Evolutionary conservation across 2,329 filamentous ascomycete genomes (phyloP).

Genomic region (Epicoccum nigrum): DNA sequence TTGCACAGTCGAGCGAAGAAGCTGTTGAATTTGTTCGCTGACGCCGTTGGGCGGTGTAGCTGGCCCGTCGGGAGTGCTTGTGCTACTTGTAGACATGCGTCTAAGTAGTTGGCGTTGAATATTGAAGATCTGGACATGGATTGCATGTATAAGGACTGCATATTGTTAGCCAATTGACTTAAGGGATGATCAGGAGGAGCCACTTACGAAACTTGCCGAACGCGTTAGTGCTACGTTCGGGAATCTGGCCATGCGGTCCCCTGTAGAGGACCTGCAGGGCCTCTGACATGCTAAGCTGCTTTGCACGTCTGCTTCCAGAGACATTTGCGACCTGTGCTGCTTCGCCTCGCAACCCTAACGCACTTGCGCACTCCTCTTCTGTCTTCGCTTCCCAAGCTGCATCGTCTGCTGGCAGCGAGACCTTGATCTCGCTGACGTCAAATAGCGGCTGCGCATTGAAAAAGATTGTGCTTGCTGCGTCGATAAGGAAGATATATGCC

Average conservation of each 20-base stretch:
- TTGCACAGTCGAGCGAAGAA: constrained; percentile 53
- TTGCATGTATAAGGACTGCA: constrained; percentile 68
- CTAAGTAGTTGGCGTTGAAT: constrained; percentile 54
- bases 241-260: constrained; percentile 62
- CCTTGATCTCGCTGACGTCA: constrained; percentile 66
- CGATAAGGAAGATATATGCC: constrained; percentile 68
- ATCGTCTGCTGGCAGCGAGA: constrained; percentile 76
- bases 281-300: constrained; percentile 68
- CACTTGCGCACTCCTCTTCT: constrained; percentile 65
- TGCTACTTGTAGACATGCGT: constrained; percentile 49
- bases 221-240: constrained; percentile 70
- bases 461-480: constrained; percentile 70
- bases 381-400: constrained; percentile 73
- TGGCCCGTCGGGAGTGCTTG: constrained; percentile 61
- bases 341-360: constrained; percentile 67
- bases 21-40: constrained; percentile 56
- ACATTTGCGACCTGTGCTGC: constrained; percentile 64
- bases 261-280: constrained; percentile 68
- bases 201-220: constrained; percentile 68
- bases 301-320: constrained; percentile 66
- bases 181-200: not conserved
- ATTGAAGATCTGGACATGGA: constrained; percentile 67
- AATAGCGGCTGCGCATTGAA: constrained; percentile 72
- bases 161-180: constrained; percentile 13
- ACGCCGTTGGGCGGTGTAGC: constrained; percentile 53